A percentile compares a stretch with the other conserved stretches of the same genome.
These are phyloP conservation scores for Silene coronaria DNA, from an alignment of 179 eudicot species.

Conservation along the genomic window DNA sequence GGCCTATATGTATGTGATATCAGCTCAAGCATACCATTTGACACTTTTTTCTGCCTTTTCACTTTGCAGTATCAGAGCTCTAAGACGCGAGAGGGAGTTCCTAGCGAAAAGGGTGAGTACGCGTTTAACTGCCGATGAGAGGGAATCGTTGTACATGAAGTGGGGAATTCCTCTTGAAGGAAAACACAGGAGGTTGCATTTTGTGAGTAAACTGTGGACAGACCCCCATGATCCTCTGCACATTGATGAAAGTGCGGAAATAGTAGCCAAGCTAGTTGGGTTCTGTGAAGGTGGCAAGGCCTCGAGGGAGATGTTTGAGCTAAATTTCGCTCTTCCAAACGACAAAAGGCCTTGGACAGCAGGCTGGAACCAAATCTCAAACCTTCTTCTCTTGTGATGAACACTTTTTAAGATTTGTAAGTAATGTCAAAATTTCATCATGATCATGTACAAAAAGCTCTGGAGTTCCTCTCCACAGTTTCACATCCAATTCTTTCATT, in stretches of 20 bases:
- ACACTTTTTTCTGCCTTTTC: neutral
- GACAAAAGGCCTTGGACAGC: constrained; percentile 51
- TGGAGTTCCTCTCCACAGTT: constrained; percentile 25
- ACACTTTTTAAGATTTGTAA: constrained; percentile 14
- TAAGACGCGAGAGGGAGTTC: constrained; percentile 84
- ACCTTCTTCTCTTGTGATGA: constrained; percentile 34
- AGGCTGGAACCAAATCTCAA: constrained; percentile 42
- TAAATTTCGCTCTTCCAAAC: constrained; percentile 69
- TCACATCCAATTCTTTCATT: constrained; percentile 20
- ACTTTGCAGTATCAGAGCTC: constrained; percentile 54
- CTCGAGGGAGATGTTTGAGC: constrained; percentile 95
- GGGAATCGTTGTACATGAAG: constrained; percentile 62
- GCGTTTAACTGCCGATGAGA: constrained; percentile 57
- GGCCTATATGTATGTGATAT: neutral
- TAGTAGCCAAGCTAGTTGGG: constrained; percentile 84
- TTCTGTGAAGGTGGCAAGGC: constrained; percentile 66
- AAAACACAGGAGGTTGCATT: constrained; percentile 71
- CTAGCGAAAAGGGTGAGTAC: constrained; percentile 65
- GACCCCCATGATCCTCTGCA: constrained; percentile 62
- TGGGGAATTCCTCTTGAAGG: constrained; percentile 87
- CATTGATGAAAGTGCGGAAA: constrained; percentile 74
- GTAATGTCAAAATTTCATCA: constrained; percentile 4
- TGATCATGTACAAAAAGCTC: constrained; percentile 5
- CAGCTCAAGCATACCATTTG: neutral
- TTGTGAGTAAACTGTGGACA: constrained; percentile 78